These are phyloP conservation scores for Akanthomyces lecanii DNA, from an alignment of 2,329 filamentous ascomycete genomes.

Conservation along the genomic window DNA sequence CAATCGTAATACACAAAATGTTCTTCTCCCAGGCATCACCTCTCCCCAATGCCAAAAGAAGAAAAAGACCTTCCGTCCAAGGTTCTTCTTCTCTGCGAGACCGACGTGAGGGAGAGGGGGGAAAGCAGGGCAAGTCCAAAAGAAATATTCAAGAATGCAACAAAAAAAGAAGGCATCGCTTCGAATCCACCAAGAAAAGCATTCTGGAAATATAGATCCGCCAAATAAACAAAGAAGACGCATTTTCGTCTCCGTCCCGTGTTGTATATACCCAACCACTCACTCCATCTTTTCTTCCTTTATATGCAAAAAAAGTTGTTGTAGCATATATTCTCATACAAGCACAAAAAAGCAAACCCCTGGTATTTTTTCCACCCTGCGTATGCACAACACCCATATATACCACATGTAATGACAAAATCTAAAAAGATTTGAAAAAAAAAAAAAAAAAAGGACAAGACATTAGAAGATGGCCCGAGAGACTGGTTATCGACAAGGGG, in stretches of 20 bases:
- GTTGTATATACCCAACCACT: neutral
- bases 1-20: constrained; percentile 15
- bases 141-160: neutral
- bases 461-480: constrained; percentile 13
- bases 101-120: neutral
- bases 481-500: neutral
- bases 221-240: constrained; percentile 1
- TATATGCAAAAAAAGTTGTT: neutral
- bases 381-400: constrained; percentile 9
- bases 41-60: neutral
- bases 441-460: neutral
- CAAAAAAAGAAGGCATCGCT: constrained; percentile 12
- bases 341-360: neutral
- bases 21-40: neutral
- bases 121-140: neutral
- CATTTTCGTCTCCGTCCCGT: neutral
- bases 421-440: neutral
- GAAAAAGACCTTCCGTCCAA: constrained; percentile 3
- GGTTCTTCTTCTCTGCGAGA: neutral
- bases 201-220: neutral
- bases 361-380: neutral
- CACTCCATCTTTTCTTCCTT: neutral
- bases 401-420: neutral
- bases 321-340: neutral
- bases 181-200: constrained; percentile 1